A percentile compares a stretch with the other conserved stretches of the same genome.
Evolutionary conservation across 305 asterid genomes (phyloP).

Genomic region (Andrographis paniculata): DNA sequence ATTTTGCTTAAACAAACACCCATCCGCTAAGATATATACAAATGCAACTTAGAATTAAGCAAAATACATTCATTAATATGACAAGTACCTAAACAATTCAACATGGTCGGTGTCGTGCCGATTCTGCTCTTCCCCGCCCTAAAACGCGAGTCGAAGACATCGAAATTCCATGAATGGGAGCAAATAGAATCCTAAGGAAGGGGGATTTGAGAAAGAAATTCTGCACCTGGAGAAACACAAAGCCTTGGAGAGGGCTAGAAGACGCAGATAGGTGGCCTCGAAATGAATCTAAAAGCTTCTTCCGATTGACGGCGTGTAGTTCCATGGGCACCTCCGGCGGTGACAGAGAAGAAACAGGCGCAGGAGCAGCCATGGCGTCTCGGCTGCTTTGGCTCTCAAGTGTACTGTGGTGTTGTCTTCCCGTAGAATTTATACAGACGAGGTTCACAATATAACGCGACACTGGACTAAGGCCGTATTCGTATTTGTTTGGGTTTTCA

Average conservation of each 20-base stretch:
- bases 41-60: background rate
- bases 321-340: conserved; percentile 75
- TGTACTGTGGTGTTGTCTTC: too few relatives aligned
- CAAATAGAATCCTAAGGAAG: conserved; percentile 2
- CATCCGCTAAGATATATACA: background rate
- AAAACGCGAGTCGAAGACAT: conserved; percentile 8
- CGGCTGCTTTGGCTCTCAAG: too few relatives aligned
- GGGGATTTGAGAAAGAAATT: conserved; percentile 1
- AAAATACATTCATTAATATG: background rate
- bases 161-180: conserved; percentile 5
- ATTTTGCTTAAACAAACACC: background rate
- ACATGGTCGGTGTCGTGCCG: conserved; percentile 82
- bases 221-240: conserved; percentile 58
- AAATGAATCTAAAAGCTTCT: conserved; percentile 54
- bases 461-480: too few relatives aligned
- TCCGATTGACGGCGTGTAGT: conserved; percentile 48
- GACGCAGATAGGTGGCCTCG: conserved; percentile 46
- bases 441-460: too few relatives aligned
- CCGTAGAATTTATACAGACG: too few relatives aligned
- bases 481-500: too few relatives aligned
- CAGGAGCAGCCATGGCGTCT: too few relatives aligned
- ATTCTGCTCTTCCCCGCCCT: conserved; percentile 92
- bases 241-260: conserved; percentile 54
- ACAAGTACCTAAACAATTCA: conserved; percentile 68
- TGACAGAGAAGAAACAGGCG: conserved; percentile 52